phyloP scores from a whole-genome alignment of 495 filamentous ascomycete species.

The Penicillium chermesinum region DNA sequence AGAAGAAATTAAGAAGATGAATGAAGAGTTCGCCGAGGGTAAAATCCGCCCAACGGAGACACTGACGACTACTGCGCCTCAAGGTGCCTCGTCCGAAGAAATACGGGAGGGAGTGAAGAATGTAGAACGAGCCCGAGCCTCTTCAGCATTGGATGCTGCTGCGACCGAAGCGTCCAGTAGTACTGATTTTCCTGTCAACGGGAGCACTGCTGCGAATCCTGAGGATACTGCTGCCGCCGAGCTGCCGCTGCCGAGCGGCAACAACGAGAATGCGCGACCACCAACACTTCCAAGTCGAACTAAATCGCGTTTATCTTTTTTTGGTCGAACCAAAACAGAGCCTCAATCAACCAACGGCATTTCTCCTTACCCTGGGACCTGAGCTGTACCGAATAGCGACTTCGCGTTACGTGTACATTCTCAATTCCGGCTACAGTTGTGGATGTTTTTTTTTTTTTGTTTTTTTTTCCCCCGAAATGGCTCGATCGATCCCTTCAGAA shows the following conservation, averaged over 20 bases:
- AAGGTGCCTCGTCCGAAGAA: constrained; percentile 38
- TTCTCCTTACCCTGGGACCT: constrained; percentile 43
- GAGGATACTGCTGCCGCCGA: no score
- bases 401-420: no score
- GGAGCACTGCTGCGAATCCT: background rate
- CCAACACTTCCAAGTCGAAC: constrained; percentile 22
- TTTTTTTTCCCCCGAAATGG: no score
- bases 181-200: background rate
- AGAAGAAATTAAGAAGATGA: constrained; percentile 42
- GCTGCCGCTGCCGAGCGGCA: no score
- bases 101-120: constrained; percentile 39
- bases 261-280: constrained; percentile 10
- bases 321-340: constrained; percentile 24
- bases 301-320: constrained; percentile 34
- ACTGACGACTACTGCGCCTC: constrained; percentile 42
- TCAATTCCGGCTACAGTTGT: no score
- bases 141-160: constrained; percentile 9
- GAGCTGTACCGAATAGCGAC: no score
- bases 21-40: constrained; percentile 26
- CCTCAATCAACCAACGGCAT: constrained; percentile 20
- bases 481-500: no score
- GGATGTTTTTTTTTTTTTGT: no score
- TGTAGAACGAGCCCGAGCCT: constrained; percentile 31
- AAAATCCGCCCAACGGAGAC: constrained; percentile 40
- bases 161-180: constrained; percentile 1